Evolutionary conservation across 768 basidiomycete genomes (phyloP), one percentile per base, ranked within the genome.

Genomic region (Pleurotus platypus): DNA sequence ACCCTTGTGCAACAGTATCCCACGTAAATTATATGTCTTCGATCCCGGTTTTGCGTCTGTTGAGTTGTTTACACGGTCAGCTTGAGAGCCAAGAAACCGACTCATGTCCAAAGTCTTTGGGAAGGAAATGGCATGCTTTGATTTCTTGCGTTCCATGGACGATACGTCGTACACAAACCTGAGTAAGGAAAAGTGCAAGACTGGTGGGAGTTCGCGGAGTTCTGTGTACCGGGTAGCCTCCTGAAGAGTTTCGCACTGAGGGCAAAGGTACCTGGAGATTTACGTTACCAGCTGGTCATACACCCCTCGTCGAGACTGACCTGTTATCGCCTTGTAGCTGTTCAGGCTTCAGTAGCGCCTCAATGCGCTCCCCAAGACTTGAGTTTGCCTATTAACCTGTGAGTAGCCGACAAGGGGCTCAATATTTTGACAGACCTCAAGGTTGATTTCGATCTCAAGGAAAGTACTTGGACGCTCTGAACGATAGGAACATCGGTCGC

Each of bases 151-250:
- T 63, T 89, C 85, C 78, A 88, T 83, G 0, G 86, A 84, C 20
- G 83, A 72, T 35, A 87, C 62, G 70, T 95, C 92, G 64, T 89
- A 98, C 26, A 92, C 85, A 70, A 98, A 98, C n/a, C 96, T 90
- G 56, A 96, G 80, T 51, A 98, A 72, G 18, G 94, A 94, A 64
- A 98, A 88, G 70, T 98, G 92, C 2, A 98, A 78, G 5, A 94
- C 88, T 0, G 92, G 92, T 1, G 96, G 96, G 4, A 97, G 78
- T 53, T 78, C 67, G 22, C 77, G 78, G 12, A 96, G 71, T 63
- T 87, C 79, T 1, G 86, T 86, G 61, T 86, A 86, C 6, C 96
- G 85, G 15, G 81, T 86, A 4, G 96, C 96, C 58, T 92, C 83
- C 67, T 88, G 86, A 7, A 92, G 79, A 20, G 69, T 70, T 43